Base-by-base conservation (phyloP, 352 stramenopile genomes). In the Phytophthora cajani region DNA sequence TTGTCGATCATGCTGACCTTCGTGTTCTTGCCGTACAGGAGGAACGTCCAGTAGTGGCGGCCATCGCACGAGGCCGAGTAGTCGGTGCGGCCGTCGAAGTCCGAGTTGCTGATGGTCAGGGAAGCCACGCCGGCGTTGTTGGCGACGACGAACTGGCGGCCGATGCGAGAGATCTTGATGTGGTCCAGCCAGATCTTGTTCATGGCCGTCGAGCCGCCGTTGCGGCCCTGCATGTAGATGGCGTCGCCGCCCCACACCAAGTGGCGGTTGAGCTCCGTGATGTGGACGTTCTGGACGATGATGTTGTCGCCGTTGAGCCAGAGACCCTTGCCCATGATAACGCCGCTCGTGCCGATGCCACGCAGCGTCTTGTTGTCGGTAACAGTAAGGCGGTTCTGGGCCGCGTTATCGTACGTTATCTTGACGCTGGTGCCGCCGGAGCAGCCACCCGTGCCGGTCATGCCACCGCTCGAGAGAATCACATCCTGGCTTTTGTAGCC, bases 101-200 rank as follows among this genome's bases (percentile, higher is more conserved):
- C 78, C 44, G 69, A 84, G 69, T 86, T 85, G 44, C 74, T 85
- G 71, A 88, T 78, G 1, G 81, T 88, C 54, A 85, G 19, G 11
- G 62, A 79, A 16, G 58, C 60, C 5, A 78, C 72, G 3, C 76
- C 67, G 4, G 72, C 76, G 38, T 65, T 63, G 63, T 79, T 78
- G 9, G 66, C 76, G 11, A 71, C 69, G 40, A 88, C 36, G 70
- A 88, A 81, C 62, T 87, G 76, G 30, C 78, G 73, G 12, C 76
- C 78, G 11, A 84, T 62, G 7, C 44, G 38, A 11, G 66, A 77
- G 10, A 88, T 51, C 62, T 83, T 81, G 38, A 88, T 60, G 71
- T 89, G 81, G 62, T 89, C 75, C 21, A 87, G 52, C 80, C 78
- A 88, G 38, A 83, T 71, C 30, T 36, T 5, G 46, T 78, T 77